Base-by-base conservation (phyloP, 768 basidiomycete species). In the Lentinula lateritia region DNA sequence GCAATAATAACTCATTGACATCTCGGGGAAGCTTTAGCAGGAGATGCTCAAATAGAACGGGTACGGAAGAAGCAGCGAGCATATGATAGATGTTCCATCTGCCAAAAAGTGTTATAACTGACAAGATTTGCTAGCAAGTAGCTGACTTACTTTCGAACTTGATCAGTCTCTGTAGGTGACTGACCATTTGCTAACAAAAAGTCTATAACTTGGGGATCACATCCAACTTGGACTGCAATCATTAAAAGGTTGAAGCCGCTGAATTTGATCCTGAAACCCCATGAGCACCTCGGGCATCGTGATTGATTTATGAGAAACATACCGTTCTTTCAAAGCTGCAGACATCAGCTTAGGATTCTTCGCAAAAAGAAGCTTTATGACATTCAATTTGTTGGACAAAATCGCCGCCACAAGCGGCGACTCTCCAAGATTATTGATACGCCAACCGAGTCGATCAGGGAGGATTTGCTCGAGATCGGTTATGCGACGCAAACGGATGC, bases 61-160 rank as follows among this genome's bases (percentile, higher is more conserved):
- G 61, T 9, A 73, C 50, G 45, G 70, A 71, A 0, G 59, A 52
- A 0, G 65, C 42, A 65, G 77, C 79, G 38, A 82, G 67, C 15
- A 77, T 69, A 68, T 88, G 86, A 62, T 78, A 81, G 20, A 86
- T 78, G 65, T 88, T 88, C 75, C 76, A 83, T 5, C 85, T 88
- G 61, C 10, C 8, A 41, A 53, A 46, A 54, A 3, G 20, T 32
- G 18, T n/a, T 35, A 34, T 34, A 7, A n/a, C 13, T 34, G 12
- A 63, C 61, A 4, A 61, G 46, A 53, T 46, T 32, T 28, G 16
- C 36, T 28, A 28, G 3, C 28, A 6, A 9, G 35, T 12, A 28
- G 50, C 52, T 0, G 38, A 70, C 76, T 53, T 70, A 85, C 84
- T 81, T 79, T 65, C 72, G 71, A 18, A 65, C 63, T 13, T 69